Conservation (phyloP, 1,139 yeast genomes). For the Saccharomyces hybrid region DNA sequence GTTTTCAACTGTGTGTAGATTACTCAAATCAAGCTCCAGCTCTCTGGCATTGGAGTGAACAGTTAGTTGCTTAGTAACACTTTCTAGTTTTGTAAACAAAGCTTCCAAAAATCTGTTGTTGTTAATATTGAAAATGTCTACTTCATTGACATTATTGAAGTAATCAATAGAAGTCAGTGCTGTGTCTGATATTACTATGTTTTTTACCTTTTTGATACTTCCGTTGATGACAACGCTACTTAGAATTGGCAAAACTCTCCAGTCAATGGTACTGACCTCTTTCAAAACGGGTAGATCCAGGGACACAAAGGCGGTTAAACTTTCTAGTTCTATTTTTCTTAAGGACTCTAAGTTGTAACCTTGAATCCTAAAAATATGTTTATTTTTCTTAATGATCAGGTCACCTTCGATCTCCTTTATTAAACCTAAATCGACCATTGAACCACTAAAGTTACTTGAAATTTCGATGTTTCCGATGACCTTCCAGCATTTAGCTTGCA, state of each 20-base stretch:
- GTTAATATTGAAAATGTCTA: conserved; percentile 51
- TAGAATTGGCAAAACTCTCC: conserved; percentile 63
- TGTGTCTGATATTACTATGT: conserved; percentile 58
- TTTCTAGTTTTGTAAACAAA: conserved; percentile 45
- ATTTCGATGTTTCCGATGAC: background rate
- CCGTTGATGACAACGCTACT: conserved; percentile 45
- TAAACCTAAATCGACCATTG: conserved; percentile 45
- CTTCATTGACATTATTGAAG: conserved; percentile 36
- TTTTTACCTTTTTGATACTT: conserved; percentile 42
- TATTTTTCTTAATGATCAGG: conserved; percentile 44
- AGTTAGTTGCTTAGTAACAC: conserved; percentile 44
- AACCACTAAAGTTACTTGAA: conserved; percentile 41
- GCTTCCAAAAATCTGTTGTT: conserved; percentile 61
- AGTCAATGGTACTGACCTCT: conserved; percentile 43
- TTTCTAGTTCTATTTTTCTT: conserved; percentile 41
- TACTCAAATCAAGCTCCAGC: conserved; percentile 51
- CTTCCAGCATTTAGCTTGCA: conserved; percentile 34
- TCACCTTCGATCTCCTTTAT: conserved; percentile 48
- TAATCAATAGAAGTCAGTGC: conserved; percentile 45
- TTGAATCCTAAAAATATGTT: conserved; percentile 48
- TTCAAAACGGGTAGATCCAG: conserved; percentile 47
- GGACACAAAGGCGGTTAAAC: conserved; percentile 53
- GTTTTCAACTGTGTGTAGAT: conserved; percentile 44
- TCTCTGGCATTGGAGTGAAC: conserved; percentile 58
- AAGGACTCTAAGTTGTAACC: conserved; percentile 43